phyloP scores from a whole-genome alignment of 2,329 filamentous ascomycete species.

The Penicillium sp. region DNA sequence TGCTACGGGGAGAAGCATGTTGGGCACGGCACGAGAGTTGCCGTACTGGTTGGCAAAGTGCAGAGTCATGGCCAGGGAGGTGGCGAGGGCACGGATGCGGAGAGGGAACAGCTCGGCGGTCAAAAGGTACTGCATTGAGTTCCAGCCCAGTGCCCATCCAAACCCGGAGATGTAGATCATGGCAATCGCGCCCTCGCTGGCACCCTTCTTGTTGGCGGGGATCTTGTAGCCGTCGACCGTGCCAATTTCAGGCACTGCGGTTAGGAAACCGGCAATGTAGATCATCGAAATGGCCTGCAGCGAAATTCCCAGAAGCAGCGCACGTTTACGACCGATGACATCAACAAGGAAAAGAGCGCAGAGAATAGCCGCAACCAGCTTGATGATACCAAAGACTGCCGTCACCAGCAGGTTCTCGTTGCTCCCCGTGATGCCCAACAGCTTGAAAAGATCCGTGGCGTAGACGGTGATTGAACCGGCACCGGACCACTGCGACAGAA shows the following conservation, averaged over 20 bases:
- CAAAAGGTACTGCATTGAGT: slow-evolving; percentile 74
- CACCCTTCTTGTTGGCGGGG: slow-evolving; percentile 49
- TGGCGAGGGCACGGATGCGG: slow-evolving; percentile 68
- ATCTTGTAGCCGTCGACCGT: slow-evolving; percentile 52
- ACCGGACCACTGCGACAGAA: slow-evolving; percentile 73
- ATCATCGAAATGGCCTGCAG: slow-evolving; percentile 62
- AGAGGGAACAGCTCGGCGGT: slow-evolving; percentile 76
- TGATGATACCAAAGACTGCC: slow-evolving; percentile 73
- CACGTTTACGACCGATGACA: slow-evolving; percentile 70
- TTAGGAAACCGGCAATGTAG: slow-evolving; percentile 62
- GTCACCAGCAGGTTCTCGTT: slow-evolving; percentile 71
- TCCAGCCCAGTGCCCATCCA: slow-evolving; percentile 72
- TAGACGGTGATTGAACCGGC: slow-evolving; percentile 75
- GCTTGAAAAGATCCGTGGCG: slow-evolving; percentile 68
- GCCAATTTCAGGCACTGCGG: slow-evolving; percentile 57
- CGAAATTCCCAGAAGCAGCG: slow-evolving; percentile 60
- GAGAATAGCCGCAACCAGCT: slow-evolving; percentile 63
- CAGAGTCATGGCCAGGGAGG: slow-evolving; percentile 71
- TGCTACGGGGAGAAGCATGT: slow-evolving; percentile 60
- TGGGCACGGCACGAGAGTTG: slow-evolving; percentile 70
- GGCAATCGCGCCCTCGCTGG: slow-evolving; percentile 63
- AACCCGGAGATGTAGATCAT: slow-evolving; percentile 71
- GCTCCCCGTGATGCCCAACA: slow-evolving; percentile 67
- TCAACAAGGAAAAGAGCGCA: slow-evolving; percentile 79
- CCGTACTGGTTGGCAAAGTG: slow-evolving; percentile 80